phyloP scores from a whole-genome alignment of 1,284 basidiomycete species.

The Pterulicium gracile region DNA sequence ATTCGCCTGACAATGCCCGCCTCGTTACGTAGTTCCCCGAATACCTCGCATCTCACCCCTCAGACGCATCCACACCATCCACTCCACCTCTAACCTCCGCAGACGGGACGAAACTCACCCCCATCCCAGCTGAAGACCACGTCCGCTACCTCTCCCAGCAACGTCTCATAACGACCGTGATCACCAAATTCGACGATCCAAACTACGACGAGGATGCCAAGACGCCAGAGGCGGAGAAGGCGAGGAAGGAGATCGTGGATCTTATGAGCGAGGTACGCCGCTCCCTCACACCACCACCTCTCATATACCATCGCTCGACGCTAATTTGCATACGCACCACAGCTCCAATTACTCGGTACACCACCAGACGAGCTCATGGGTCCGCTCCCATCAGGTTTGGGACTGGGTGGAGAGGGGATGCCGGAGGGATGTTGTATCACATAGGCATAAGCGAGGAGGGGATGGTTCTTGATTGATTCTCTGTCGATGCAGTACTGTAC shows the following conservation, averaged over 20 bases:
- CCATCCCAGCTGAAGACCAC: slow-evolving; percentile 48
- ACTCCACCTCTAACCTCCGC: no score
- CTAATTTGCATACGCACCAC: slow-evolving; percentile 5
- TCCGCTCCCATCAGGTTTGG: slow-evolving; percentile 74
- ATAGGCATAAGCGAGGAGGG: no score
- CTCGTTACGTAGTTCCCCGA: slow-evolving; percentile 59
- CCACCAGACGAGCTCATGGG: slow-evolving; percentile 91
- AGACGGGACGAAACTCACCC: no score
- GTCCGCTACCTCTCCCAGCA: slow-evolving; percentile 65
- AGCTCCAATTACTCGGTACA: slow-evolving; percentile 83
- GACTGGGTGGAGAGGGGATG: slow-evolving; percentile 43
- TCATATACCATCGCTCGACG: background rate
- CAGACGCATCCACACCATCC: slow-evolving; percentile 17
- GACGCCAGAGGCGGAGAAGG: slow-evolving; percentile 40
- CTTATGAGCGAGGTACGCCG: slow-evolving; percentile 68
- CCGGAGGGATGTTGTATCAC: slow-evolving; percentile 43
- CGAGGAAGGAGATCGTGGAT: slow-evolving; percentile 44
- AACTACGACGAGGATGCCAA: slow-evolving; percentile 54
- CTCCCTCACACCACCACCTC: background rate
- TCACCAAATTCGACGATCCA: slow-evolving; percentile 66
- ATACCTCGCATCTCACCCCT: slow-evolving; percentile 50
- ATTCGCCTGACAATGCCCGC: slow-evolving; percentile 4
- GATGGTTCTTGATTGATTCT: no score
- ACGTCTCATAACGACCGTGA: slow-evolving; percentile 50
- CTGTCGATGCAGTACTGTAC: no score